A percentile compares a stretch with the other conserved stretches of the same genome.
These are phyloP conservation scores for Nakazawaea anatomiae DNA, from an alignment of 805 yeast species.

Conservation along the genomic window DNA sequence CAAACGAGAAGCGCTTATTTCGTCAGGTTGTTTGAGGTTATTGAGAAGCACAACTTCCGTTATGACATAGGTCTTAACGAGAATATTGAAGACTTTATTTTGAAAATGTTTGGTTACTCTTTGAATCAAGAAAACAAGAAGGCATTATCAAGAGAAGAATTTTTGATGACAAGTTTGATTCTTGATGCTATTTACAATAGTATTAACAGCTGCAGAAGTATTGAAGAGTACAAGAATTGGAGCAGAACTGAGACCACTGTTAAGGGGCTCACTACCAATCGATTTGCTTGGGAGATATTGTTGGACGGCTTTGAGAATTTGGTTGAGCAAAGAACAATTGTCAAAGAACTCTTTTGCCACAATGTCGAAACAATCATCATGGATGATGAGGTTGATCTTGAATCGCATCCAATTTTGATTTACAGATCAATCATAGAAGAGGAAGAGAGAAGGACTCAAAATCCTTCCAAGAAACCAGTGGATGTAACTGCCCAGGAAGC, in stretches of 20 bases:
- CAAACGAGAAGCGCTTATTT: slow-evolving; percentile 82
- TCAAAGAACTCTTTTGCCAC: slow-evolving; percentile 35
- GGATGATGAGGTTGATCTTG: slow-evolving; percentile 56
- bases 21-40: slow-evolving; percentile 40
- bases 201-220: slow-evolving; percentile 21
- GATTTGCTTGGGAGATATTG: slow-evolving; percentile 38
- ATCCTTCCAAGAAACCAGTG: slow-evolving; percentile 28
- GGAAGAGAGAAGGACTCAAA: slow-evolving; percentile 26
- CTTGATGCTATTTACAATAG: slow-evolving; percentile 37
- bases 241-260: slow-evolving; percentile 17
- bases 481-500: slow-evolving; percentile 57
- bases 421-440: slow-evolving; percentile 33
- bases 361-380: slow-evolving; percentile 32
- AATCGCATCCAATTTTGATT: slow-evolving; percentile 70
- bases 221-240: slow-evolving; percentile 18
- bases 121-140: slow-evolving; percentile 11
- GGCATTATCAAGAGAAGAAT: slow-evolving; percentile 63
- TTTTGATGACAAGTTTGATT: slow-evolving; percentile 55
- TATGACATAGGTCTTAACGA: slow-evolving; percentile 19
- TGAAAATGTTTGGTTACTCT: slow-evolving; percentile 27
- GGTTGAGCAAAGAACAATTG: slow-evolving; percentile 41
- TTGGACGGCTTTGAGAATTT: slow-evolving; percentile 38
- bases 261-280: not conserved
- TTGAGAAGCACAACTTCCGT: slow-evolving; percentile 19
- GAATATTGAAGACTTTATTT: slow-evolving; percentile 28